Base-by-base conservation (phyloP, 139 green algal genomes). In the Closterium sp. region DNA sequence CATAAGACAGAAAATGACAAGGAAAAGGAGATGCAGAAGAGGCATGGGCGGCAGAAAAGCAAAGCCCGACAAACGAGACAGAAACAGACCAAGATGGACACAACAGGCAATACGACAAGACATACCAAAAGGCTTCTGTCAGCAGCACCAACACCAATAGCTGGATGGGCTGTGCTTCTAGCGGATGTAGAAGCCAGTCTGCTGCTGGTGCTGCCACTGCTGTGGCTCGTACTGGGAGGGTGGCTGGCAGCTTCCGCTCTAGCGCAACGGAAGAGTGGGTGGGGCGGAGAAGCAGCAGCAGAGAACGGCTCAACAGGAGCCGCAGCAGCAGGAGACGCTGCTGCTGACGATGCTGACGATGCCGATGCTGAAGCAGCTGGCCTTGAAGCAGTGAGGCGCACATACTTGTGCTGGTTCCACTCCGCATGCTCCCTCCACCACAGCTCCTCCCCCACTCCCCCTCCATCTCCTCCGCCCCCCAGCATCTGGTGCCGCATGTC, bases 401-500 rank as follows among this genome's bases (percentile, higher is more conserved):
- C 32, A 28, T 33, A 87, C 32, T 33, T 87, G 84, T 87, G 10
- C 10, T 19, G 84, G 23, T 87, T 33, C 84, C 84, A 87, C 84
- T 35, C 32, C 31, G 32, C 31, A 87, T 33, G 31, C 32, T 87
- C 31, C 10, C 84, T 87, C 84, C 84, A 35, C 84, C 55, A 76
- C 55, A 19, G 16, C 55, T 76, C 55, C 55, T 76, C 55, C 12
- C 55, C 55, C 55, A 2, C 55, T 2, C 55, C 55, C 16, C 55
- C 12, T 76, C 32, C 84, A 0, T 3, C 31, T 34, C 55, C 55
- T 76, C 55, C 55, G 23, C 16, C 55, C 10, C 12, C 55, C 55
- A 76, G 55, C 55, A 76, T 76, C 55, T 76, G 55, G 21, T 89
- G n/a, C 16, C 88, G 35, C 32, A 91, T 91, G 31, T 91, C 88